These are phyloP conservation scores for Phaeodactylum tricornutum DNA, from an alignment of 108 stramenopile genomes.

Conservation along the genomic window DNA sequence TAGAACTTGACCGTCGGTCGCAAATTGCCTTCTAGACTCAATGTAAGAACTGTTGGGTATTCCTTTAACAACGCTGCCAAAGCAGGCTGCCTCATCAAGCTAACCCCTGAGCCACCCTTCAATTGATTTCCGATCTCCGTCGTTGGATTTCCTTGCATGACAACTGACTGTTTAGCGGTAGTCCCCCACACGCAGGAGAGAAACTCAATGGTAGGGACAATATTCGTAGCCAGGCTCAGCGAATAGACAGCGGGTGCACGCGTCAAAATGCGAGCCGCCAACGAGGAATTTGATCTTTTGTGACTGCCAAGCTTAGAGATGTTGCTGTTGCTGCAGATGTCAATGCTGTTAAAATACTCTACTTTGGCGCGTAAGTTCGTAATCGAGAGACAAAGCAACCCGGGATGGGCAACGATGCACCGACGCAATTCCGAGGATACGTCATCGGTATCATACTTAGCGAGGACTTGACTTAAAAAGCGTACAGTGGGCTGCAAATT, in stretches of 20 bases:
- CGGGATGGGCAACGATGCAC: constrained; percentile 57
- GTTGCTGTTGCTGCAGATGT: constrained; percentile 1
- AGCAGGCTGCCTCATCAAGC: not conserved
- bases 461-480: constrained; percentile 18
- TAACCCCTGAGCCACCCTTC: not conserved
- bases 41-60: constrained; percentile 62
- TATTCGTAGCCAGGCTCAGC: constrained; percentile 51
- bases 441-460: not conserved
- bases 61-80: constrained; percentile 30
- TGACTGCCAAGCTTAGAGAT: not conserved
- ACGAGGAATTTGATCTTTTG: constrained; percentile 8
- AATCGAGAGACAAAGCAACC: constrained; percentile 48
- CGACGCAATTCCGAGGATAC: not conserved
- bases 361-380: constrained; percentile 47
- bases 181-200: constrained; percentile 50
- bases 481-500: constrained; percentile 43
- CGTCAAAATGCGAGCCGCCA: constrained; percentile 32
- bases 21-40: constrained; percentile 66
- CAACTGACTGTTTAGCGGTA: not conserved
- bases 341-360: constrained; percentile 50
- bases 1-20: constrained; percentile 65
- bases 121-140: not conserved
- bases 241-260: constrained; percentile 52
- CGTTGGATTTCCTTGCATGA: not conserved
- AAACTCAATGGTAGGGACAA: constrained; percentile 52